These are phyloP conservation scores for Arctium lappa DNA, from an alignment of 129 eudicot genomes.

Conservation along the genomic window DNA sequence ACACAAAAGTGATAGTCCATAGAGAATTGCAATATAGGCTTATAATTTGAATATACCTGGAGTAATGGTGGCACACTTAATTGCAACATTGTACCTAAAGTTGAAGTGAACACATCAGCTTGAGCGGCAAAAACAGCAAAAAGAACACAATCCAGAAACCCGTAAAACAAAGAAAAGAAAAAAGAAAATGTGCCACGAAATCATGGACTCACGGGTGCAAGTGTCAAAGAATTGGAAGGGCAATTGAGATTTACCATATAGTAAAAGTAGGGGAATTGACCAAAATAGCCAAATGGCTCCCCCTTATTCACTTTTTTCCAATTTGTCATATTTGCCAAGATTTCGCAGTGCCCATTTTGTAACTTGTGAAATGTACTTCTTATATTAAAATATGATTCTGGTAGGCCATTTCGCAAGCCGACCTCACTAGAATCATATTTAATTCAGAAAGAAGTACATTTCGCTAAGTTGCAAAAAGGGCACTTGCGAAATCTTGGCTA, in stretches of 20 bases:
- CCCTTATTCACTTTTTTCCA: neutral
- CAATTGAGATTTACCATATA: neutral
- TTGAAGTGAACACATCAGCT: conserved; percentile 3
- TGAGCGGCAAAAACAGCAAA: neutral
- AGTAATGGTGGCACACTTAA: conserved; percentile 96
- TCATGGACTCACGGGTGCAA: neutral
- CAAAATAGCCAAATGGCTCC: neutral
- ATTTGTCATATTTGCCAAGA: neutral
- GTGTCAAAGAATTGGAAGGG: neutral
- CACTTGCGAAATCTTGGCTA: neutral
- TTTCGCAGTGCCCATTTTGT: neutral
- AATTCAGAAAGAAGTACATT: neutral
- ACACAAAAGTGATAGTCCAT: neutral
- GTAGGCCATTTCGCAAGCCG: neutral
- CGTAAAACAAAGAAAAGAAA: neutral
- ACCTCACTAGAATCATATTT: neutral
- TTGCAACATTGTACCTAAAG: conserved; percentile 93
- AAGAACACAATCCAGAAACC: neutral
- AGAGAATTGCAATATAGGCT: neutral
- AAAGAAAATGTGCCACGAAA: neutral
- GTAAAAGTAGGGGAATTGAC: neutral
- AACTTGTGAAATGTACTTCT: neutral
- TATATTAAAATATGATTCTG: neutral
- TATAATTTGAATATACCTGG: conserved; percentile 56
- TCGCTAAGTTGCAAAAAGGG: neutral